These are phyloP conservation scores for Hortaea sp. DNA, from an alignment of 2,329 filamentous ascomycete genomes.

Conservation along the genomic window DNA sequence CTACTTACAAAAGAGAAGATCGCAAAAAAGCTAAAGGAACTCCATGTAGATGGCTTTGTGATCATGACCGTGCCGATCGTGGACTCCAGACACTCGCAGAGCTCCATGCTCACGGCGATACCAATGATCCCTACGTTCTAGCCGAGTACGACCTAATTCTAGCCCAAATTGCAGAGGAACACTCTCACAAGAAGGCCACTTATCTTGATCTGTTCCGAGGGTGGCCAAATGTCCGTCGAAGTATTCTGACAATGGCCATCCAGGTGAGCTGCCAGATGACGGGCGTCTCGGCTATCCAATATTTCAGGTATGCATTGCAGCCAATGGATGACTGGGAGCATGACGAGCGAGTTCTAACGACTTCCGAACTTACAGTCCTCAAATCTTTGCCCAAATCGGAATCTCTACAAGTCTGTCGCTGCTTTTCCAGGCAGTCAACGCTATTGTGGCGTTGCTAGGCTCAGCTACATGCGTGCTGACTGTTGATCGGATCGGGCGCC, in stretches of 20 bases:
- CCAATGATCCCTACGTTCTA: conserved; percentile 13
- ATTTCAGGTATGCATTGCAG: conserved; percentile 5
- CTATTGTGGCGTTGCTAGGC: conserved; percentile 14
- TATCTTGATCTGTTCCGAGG: conserved; percentile 17
- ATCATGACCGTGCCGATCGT: conserved; percentile 12
- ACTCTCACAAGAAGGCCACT: conserved; percentile 9
- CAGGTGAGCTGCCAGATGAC: conserved; percentile 23
- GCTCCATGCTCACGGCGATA: conserved; percentile 16
- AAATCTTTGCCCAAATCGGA: conserved; percentile 17
- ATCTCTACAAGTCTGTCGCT: conserved; percentile 11
- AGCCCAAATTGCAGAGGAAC: conserved; percentile 14
- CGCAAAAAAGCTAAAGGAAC: too few relatives aligned
- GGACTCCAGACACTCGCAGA: conserved; percentile 11
- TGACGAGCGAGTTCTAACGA: too few relatives aligned
- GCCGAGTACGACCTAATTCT: conserved; percentile 18
- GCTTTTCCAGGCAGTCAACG: conserved; percentile 14
- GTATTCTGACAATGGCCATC: conserved; percentile 15
- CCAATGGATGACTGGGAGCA: too few relatives aligned
- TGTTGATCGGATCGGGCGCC: conserved; percentile 15
- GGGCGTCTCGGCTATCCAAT: conserved; percentile 21
- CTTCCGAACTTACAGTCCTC: conserved; percentile 20
- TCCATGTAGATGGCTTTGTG: conserved; percentile 12
- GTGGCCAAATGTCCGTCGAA: conserved; percentile 15
- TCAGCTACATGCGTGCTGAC: conserved; percentile 12
- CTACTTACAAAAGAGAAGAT: too few relatives aligned